Base-by-base conservation (phyloP, 2,329 filamentous ascomycete genomes). In the Botrytis hyacinthi region DNA sequence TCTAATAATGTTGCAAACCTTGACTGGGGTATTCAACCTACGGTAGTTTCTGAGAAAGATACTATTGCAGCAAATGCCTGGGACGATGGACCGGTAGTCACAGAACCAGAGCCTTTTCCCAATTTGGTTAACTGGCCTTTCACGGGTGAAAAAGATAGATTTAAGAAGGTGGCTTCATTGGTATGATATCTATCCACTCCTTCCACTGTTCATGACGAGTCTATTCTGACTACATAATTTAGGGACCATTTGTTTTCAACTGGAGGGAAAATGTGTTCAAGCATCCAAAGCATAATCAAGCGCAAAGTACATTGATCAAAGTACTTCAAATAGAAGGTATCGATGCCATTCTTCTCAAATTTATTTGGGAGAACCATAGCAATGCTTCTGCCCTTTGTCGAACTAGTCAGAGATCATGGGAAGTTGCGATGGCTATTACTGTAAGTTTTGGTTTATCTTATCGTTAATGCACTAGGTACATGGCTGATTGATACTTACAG, bases 371-470 rank as follows among this genome's bases (percentile, higher is more conserved):
- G 22, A 51, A 51, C 4, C 63, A 73, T 51, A 68, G 48, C 51
- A 73, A 54, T 5, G 65, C 42, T 44, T 57, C 63, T 16, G 66
- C 48, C 1, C 60, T 73, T 12, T 42, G 32, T 18, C 29, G 48
- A 5, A 51, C 48, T 7, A 69, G 71, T 12, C 62, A 68, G n/a
- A 69, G 4, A 51, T 40, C 71, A 14, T 73, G 65, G 63, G 40
- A 61, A n/a, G 48, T 73, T 12, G 61, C 61, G 65, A 69, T 73
- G 71, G 22, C 37, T 69, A 10, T 69, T 8, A 32, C 44, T 26
- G 71, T 70, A n/a, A 70, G 63, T 73, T 37, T 22, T 26, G 10
- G 3, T 44, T 57, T 16, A 9, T 29, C 35, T 44, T 22, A 20
- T 60, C 4, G 4, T 40, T 37, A 7, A 69, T n/a, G 16, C 7